Base-by-base conservation (phyloP, 129 eudicot genomes). In the Rutidosis leptorrhynchoides region DNA sequence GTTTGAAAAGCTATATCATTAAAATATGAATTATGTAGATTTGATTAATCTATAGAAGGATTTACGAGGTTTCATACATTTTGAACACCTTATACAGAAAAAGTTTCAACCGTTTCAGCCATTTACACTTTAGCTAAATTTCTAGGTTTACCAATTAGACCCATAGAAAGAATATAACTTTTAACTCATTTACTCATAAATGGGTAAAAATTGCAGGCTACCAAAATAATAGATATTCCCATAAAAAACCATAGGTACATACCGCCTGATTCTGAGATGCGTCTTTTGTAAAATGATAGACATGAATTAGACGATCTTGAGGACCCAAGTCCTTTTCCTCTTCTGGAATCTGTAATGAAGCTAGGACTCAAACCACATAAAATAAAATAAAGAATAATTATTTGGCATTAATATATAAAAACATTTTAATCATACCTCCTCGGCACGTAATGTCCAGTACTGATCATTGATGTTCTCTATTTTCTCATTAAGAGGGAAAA, bases 381-480 rank as follows among this genome's bases (percentile, higher is more conserved):
- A 72, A 20, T 2, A 45, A 69, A n/a, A 25, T 40, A 35, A 3
- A 10, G 15, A 2, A 16, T 0, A 3, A 32, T 32, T 32, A 3
- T 32, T 33, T 33, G 3, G 4, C 15, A 21, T 33, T 3, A 3
- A 33, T 0, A 33, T 33, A 33, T 33, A 33, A 1, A 33, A 33
- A 8, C 40, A 33, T 66, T 70, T 43, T 28, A 48, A 45, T 43
- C 71, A 64, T 67, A 86, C 96, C 94, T 89, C 96, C 73, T 89
- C n/a, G n/a, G n/a, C n/a, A n/a, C n/a, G n/a, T n/a, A n/a, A n/a
- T n/a, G n/a, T n/a, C n/a, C n/a, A n/a, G 73, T 89, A 89, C 62
- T 81, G 92, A 70, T 89, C 96, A 42, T 89, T 89, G 7, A 89
- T 83, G 79, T 77, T 81, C 71, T 89, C 96, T 28, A 89, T 89